Evolutionary conservation across 1,284 basidiomycete genomes (phyloP), one percentile per base, ranked within the genome.

Genomic region (Ceratorhiza oryzae-sativae): DNA sequence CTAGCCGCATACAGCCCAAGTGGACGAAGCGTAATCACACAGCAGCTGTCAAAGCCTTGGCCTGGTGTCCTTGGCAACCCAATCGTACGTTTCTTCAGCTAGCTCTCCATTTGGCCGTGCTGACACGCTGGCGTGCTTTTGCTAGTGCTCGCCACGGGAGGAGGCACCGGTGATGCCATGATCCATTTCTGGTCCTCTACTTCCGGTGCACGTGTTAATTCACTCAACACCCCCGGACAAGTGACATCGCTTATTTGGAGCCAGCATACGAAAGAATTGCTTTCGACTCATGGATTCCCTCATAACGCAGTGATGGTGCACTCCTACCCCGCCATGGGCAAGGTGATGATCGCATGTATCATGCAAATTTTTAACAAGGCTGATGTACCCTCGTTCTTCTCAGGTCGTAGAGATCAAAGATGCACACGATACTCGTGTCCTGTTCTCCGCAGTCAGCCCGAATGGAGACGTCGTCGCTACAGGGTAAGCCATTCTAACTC

Each of bases 11-110:
- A 5, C 84, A 86, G 71, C 90, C 92, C 1, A 90, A 93, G 78
- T 94, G 93, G 94, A 94, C 93, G 53, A 97, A 97, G 82, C 85
- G 93, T 53, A 97, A 95, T 79, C 95, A 98, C 80, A 94, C 92
- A 0, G 95, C 95, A 0, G 95, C 95, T 0, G 95, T 97, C 76
- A 98, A 98, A 86, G 96, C 95, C 0, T 83, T 99, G 55, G 94
- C 95, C 0, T 99, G 97, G 95, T 98, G 94, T 76, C 95, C 97
- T 0, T 98, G 97, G 95, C 94, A 97, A 82, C 88, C 91, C 0
- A 91, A 92, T 9, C 39, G 65, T 68, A 58, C 12, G 65, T 67
- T 3, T 41, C 23, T 2, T 18, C 45, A 8, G n/a, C 23, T 45
- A n/a, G 6, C 15, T 39, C n/a, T 53, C 46, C 48, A 53, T 49